Base-by-base conservation (phyloP, 1,139 yeast species). In the Magnusiomyces starmeri region DNA sequence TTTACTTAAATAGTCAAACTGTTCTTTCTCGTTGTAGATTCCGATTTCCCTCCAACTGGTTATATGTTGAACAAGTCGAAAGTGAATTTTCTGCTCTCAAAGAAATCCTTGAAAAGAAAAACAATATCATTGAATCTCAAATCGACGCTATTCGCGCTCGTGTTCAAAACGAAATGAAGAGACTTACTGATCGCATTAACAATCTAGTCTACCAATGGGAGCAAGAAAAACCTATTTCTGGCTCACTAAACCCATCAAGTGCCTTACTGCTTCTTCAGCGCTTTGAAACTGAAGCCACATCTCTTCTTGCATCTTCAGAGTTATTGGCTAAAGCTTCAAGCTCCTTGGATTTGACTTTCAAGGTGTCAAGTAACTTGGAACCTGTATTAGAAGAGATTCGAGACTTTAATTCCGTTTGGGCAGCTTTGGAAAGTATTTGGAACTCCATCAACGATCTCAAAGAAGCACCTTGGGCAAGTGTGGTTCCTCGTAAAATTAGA, bases 341-440 rank as follows among this genome's bases (percentile, higher is more conserved):
- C 1, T 63, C 72, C 1, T 64, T 86, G 39, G 67, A 70, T 2
- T 54, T 81, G 0, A 71, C 76, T 0, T 60, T 73, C 3, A 58
- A 60, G 0, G 50, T 68, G 0, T 59, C 64, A 2, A 65, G 67
- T 2, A 69, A 68, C 9, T 57, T 81, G 2, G 54, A 50, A 32
- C 61, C 61, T 0, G 63, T 75, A 0, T 43, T 68, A 2, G 76
- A 73, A 12, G 95, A 87, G 57, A 68, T 86, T 1, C 58, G 65
- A 0, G 87, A 82, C 51, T 73, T 84, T 52, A 75, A 73, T 53
- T 63, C 75, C 0, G 88, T 85, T 0, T 88, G 95, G 95, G 63
- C 74, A 1, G 75, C 85, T 0, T 73, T 88, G 14, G 76, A 79
- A 50, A 67, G 75, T 0, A 67, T 85, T 1, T 78, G 83, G 79